These are phyloP conservation scores for Pisolithus marmoratus DNA, from an alignment of 768 basidiomycete genomes.

Conservation along the genomic window DNA sequence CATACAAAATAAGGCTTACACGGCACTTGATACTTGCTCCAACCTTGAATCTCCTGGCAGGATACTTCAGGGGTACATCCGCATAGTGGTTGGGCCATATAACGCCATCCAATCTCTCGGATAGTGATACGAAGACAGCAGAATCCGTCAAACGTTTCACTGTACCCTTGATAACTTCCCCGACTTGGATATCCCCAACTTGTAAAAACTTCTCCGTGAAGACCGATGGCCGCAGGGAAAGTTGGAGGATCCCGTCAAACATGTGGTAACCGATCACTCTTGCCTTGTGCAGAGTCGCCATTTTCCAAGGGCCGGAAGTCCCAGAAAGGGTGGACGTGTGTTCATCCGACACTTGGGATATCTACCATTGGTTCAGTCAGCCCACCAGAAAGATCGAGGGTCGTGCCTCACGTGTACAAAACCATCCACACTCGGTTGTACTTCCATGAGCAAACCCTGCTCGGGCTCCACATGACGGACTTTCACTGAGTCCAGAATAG, in stretches of 20 bases:
- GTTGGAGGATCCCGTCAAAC: constrained; percentile 82
- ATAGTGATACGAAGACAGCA: constrained; percentile 79
- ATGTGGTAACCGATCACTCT: constrained; percentile 82
- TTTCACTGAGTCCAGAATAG: constrained; percentile 63
- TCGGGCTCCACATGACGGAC: constrained; percentile 73
- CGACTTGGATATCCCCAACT: constrained; percentile 75
- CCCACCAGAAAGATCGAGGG: constrained; percentile 2
- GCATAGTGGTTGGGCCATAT: constrained; percentile 95
- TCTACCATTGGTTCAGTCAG: constrained; percentile 40
- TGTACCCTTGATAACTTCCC: constrained; percentile 81
- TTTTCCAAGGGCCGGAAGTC: constrained; percentile 73
- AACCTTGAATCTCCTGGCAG: constrained; percentile 82
- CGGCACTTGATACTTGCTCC: constrained; percentile 81
- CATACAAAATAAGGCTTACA: constrained; percentile 39
- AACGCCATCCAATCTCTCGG: constrained; percentile 86
- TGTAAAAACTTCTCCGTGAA: constrained; percentile 84
- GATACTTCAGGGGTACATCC: constrained; percentile 91
- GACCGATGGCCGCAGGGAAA: constrained; percentile 80
- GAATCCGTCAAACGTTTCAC: constrained; percentile 80
- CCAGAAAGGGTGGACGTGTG: constrained; percentile 73
- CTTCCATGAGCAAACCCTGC: constrained; percentile 70
- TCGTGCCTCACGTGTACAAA: constrained; percentile 74
- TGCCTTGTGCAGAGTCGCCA: constrained; percentile 73
- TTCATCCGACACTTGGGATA: constrained; percentile 90
- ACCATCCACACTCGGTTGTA: constrained; percentile 60